Base-by-base conservation (phyloP, 768 basidiomycete genomes). In the Phylloporus sp. region DNA sequence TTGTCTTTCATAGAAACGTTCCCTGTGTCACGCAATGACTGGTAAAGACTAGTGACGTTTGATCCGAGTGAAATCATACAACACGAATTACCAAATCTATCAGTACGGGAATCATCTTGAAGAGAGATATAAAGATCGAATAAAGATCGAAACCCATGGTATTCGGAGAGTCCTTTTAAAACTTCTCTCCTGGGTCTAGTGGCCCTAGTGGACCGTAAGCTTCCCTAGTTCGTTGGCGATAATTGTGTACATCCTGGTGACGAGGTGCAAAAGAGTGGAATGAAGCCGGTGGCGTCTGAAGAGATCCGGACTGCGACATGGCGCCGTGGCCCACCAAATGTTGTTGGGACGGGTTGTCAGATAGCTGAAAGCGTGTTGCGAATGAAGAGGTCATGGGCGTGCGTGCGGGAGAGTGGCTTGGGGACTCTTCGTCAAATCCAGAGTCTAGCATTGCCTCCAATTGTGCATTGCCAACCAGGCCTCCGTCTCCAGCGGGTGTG, bases 391-490 rank as follows among this genome's bases (percentile, higher is more conserved):
- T 52, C 17, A 49, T 44, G 4, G 65, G 62, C 10, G 68, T 65
- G 29, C 57, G 61, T 40, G 65, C 55, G 21, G 79, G 78, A 18
- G 80, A 74, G 18, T 76, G 77, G 38, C 67, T 68, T 14, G 79
- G 73, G 15, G 79, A 77, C 34, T 72, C 69, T 7, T 58, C 64
- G 48, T 95, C 90, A 64, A 94, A 96, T 6, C 92, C 94, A 50
- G 72, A 72, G 58, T 98, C 90, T 47, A 98, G 73, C 84, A 97
- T 96, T 27, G 90, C 90, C 62, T 92, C 87, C 49, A 98, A 71
- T 61, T 95, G 90, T 6, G 81, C 76, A 49, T 74, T 78, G 32
- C 78, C 88, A 9, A 97, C 69, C 11, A 74, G 67, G 38, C 70
- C 63, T 22, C 66, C 42, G 56, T 57, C 54, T 5, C 50, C 44